Percentiles rank a stretch among this genome's conserved stretches.
Conservation (phyloP, 331 rosid genomes). For the Rhamnella rubrinervis region DNA sequence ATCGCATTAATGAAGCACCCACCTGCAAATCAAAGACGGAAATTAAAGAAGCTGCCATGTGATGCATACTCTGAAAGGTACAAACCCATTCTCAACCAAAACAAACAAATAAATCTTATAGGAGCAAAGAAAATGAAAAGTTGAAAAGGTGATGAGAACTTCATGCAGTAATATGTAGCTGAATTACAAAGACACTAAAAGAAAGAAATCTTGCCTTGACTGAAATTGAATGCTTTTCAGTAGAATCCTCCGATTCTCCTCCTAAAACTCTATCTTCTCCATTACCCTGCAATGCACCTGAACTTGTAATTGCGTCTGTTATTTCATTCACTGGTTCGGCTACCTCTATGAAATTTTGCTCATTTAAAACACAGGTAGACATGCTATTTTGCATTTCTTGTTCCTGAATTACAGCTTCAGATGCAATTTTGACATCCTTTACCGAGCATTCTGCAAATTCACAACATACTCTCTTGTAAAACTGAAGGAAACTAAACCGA, state of each 20-base stretch:
- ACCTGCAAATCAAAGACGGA: constrained; percentile 61
- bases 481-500: neutral
- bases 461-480: neutral
- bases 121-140: neutral
- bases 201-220: constrained; percentile 52
- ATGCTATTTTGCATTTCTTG: constrained; percentile 40
- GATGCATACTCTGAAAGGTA: no score
- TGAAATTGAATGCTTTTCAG: constrained; percentile 56
- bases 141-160: neutral
- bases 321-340: constrained; percentile 29
- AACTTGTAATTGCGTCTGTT: constrained; percentile 35
- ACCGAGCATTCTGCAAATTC: constrained; percentile 30
- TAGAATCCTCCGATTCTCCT: constrained; percentile 47
- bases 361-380: constrained; percentile 31
- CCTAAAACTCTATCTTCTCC: constrained; percentile 29
- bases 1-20: constrained; percentile 73
- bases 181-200: constrained; percentile 9
- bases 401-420: constrained; percentile 37
- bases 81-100: neutral
- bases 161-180: neutral
- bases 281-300: constrained; percentile 29
- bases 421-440: constrained; percentile 32
- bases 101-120: neutral
- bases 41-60: constrained; percentile 9
- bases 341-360: constrained; percentile 27